Evolutionary conservation across 768 basidiomycete genomes (phyloP), one percentile per base, ranked within the genome.

Genomic region (Rhizopogon vesiculosus): DNA sequence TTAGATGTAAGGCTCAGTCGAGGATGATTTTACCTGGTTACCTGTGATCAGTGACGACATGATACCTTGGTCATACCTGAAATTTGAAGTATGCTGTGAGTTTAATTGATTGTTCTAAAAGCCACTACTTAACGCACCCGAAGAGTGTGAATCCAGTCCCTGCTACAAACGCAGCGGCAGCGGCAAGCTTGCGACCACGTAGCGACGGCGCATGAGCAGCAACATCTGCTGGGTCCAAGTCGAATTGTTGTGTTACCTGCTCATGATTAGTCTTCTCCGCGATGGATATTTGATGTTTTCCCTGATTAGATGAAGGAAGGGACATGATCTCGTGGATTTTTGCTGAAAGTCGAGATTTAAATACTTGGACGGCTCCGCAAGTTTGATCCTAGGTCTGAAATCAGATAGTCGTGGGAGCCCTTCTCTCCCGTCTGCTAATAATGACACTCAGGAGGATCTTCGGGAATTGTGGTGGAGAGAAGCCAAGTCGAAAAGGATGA

Each of bases 21-120:
- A 55, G 7, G 6, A 49, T 12, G 16, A 13, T 40, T 38, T 45
- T 42, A 63, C 64, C 64, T 68, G 66, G 28, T 65, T 61, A 0
- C 74, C 63, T 3, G 72, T 73, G 39, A 79, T 64, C 9, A 77
- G 62, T 5, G 74, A 71, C n/a, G 68, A 67, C 75, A 79, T 73
- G 31, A 76, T 73, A 52, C 77, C 71, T 55, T 77, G 73, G 56
- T 78, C 75, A 57, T 75, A 78, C 3, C 72, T 71, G 45, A 5
- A 46, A 13, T 15, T 42, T 16, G 41, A 12, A 28, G 38, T 31
- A 25, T n/a, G 16, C 39, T 22, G 29, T 50, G 28, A 28, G 6
- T 18, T 18, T 45, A n/a, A 43, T 42, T 10, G 40, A 7, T 9
- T 35, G 5, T 56, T 29, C 9, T 22, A 18, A 28, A 45, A 19